A percentile compares a stretch with the other conserved stretches of the same genome.
phyloP scores from a whole-genome alignment of 176 grass and related monocot genomes.

The Carex pumila region DNA sequence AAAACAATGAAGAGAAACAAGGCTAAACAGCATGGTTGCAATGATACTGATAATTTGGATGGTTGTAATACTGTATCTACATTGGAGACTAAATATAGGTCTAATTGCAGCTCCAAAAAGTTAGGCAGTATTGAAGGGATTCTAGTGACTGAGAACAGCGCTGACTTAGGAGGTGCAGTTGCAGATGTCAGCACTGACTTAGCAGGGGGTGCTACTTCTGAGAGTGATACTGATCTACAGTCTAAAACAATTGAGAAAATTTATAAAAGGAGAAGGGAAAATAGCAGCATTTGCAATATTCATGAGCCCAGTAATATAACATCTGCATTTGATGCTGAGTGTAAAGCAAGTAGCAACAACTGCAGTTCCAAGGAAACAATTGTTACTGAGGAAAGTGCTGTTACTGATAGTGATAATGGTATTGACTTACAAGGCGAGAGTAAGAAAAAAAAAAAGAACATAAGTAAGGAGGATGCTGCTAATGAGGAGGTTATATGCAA shows the following conservation, averaged over 20 bases:
- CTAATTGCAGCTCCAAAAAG: not conserved
- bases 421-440: not conserved
- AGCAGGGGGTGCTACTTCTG: not conserved
- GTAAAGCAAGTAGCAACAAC: not conserved
- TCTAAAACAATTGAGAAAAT: not conserved
- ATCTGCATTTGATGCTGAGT: not conserved
- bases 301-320: not conserved
- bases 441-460: not conserved
- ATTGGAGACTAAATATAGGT: not conserved
- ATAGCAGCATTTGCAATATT: not conserved
- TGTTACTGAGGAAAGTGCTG: not conserved
- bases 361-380: conserved; percentile 17
- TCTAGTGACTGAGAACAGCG: not conserved
- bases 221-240: conserved; percentile 1
- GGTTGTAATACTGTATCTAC: not conserved
- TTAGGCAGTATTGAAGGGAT: not conserved
- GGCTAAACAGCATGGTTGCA: not conserved
- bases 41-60: not conserved
- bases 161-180: not conserved
- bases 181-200: not conserved
- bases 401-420: conserved; percentile 9
- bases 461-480: not conserved
- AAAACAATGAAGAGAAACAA: not conserved
- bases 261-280: not conserved
- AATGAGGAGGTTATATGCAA: not conserved